Base-by-base conservation (phyloP, 2,329 filamentous ascomycete genomes). In the Xylariaceae sp. region DNA sequence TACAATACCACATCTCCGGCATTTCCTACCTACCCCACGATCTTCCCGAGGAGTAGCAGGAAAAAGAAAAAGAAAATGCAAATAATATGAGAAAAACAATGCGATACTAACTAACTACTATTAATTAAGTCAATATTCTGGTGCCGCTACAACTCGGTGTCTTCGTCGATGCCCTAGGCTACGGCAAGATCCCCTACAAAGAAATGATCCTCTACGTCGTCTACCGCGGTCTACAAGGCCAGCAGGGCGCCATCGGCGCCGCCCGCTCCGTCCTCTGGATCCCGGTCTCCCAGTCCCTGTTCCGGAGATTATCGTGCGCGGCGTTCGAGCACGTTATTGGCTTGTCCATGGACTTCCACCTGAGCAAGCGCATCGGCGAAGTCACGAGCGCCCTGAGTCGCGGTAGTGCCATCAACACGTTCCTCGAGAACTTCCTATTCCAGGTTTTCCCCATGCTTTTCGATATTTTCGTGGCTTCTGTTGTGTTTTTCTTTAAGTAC, bases 331-430 rank as follows among this genome's bases (percentile, higher is more conserved):
- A 80, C 52, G 76, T 80, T 0, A 65, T 80, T 2, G 72, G 72
- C 0, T 71, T 81, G 0, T 80, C 77, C 0, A 69, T 81, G 8
- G 78, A 81, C 9, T 82, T 82, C 50, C 80, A 82, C 56, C 68
- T 81, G 1, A 77, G 76, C 66, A 81, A 81, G 62, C 74, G 77
- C 48, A 75, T 78, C n/a, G 79, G 78, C 2, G 79, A 81, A 65
- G 77, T 82, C 7, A 77, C 78, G 2, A 80, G 76, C 51, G 80
- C 79, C 0, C 68, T 82, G 0, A 78, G 72, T 57, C 76, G 78
- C 53, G 79, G 80, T 2, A 74, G 73, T 4, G 74, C 78, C 1
- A 73, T 81, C 37, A 81, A 80, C 63, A 79, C 74, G 0, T 81
- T 82, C 45, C 68, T 81, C 2, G 79, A 81, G 64, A 73, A 73